Base-by-base conservation (phyloP, 805 yeast species). In the Metschnikowia santaceciliae region DNA sequence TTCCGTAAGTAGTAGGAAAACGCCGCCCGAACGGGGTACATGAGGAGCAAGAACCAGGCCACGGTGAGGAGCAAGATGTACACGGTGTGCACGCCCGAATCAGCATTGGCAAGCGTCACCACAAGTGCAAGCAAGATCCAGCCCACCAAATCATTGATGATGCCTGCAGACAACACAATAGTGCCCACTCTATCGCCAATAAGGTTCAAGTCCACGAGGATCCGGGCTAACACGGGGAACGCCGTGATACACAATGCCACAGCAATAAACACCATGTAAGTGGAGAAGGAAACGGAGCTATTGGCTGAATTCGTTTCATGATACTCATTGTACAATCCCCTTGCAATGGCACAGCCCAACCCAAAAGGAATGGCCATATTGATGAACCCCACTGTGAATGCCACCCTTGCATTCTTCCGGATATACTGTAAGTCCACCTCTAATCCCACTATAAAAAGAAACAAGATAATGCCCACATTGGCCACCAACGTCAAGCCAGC, bases 231-330 rank as follows among this genome's bases (percentile, higher is more conserved):
- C 2, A 88, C 96, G 0, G 96, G 96, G 65, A 88, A 84, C 0
- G 96, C 96, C 3, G 96, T 88, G 56, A 88, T 86, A 55, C 92
- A 82, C 75, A 87, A 77, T 2, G 96, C 92, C 11, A 86, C 90
- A 2, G 92, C 91, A 46, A 88, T 83, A 59, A 88, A 88, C 10
- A 87, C 87, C 85, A 84, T 82, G 59, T 77, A 88, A 0, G 90
- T 85, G 13, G 91, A 83, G 62, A 86, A 87, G 48, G 81, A 72
- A 34, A 83, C 72, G 4, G 65, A 62, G 5, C 68, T 67, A 23
- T 36, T 26, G 22, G 53, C 43, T 23, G 52, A 8, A 26, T 26
- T 26, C 11, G 13, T 69, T 17, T 65, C 68, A 6, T 70, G 67
- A 62, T 84, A 84, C 35, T 78, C 74, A 30, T 84, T 70, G 68